Evolutionary conservation across 495 filamentous ascomycete genomes (phyloP).

Genomic region (Echria macrotheca): DNA sequence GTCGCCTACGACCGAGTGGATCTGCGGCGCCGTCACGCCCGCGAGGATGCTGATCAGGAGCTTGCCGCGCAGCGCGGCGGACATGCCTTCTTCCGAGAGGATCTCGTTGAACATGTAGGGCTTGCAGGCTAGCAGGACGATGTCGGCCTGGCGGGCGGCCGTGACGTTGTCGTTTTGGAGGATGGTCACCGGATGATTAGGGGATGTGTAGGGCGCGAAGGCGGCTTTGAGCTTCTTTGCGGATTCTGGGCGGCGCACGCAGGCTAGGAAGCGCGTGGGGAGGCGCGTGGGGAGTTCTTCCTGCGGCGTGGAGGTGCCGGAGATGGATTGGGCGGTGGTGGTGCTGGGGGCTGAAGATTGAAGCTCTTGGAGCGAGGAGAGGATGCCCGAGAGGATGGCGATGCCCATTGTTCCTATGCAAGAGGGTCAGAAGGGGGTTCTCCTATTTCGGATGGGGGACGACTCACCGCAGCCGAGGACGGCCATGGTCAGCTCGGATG

Average conservation of each 20-base stretch:
- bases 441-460: no score
- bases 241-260: conserved; percentile 58
- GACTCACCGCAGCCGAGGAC: conserved; percentile 67
- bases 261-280: conserved; percentile 70
- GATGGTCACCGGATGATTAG: conserved; percentile 42
- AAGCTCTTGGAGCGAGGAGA: conserved; percentile 54
- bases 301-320: conserved; percentile 47
- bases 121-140: conserved; percentile 72
- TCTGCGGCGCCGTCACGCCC: conserved; percentile 63
- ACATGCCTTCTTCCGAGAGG: conserved; percentile 58
- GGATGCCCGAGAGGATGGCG: conserved; percentile 76
- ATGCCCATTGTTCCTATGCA: conserved; percentile 70
- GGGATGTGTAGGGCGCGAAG: conserved; percentile 46
- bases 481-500: conserved; percentile 56
- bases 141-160: conserved; percentile 52
- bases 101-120: conserved; percentile 66
- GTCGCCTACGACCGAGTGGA: conserved; percentile 55
- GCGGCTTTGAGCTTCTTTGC: conserved; percentile 57
- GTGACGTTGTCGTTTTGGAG: conserved; percentile 52
- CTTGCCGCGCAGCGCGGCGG: conserved; percentile 66
- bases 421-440: background rate
- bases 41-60: conserved; percentile 80
- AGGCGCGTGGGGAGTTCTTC: conserved; percentile 50
- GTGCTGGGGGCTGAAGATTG: conserved; percentile 31
- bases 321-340: no score